A percentile compares a stretch with the other conserved stretches of the same genome.
Evolutionary conservation across 2,329 filamentous ascomycete species (phyloP).

Genomic region (Pseudogymnoascus sp.): DNA sequence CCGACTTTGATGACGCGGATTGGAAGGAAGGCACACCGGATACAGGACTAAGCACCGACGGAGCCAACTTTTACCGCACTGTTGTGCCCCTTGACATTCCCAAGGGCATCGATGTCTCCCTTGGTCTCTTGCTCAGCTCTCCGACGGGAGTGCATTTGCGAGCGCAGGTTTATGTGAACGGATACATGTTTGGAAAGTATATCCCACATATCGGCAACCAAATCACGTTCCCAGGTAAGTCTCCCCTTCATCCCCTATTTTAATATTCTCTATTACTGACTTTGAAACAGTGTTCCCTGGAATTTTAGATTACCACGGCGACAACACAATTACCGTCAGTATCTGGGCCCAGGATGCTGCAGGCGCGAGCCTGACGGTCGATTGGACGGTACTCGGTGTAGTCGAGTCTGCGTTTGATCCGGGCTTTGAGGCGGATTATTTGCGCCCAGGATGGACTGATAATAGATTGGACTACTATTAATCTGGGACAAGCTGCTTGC

Average conservation of each 20-base stretch:
- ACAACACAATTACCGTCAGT: conserved; percentile 50
- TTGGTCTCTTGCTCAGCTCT: conserved; percentile 47
- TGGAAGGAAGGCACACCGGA: conserved; percentile 33
- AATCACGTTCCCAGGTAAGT: conserved; percentile 42
- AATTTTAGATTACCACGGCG: conserved; percentile 48
- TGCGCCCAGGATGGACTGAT: conserved; percentile 45
- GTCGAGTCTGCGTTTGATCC: conserved; percentile 46
- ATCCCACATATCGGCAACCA: conserved; percentile 56
- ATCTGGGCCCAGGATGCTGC: conserved; percentile 44
- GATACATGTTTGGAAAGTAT: conserved; percentile 56
- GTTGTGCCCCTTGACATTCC: conserved; percentile 44
- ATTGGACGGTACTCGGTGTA: conserved; percentile 47
- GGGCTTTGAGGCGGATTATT: conserved; percentile 39
- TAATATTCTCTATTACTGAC: background rate
- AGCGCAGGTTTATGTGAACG: conserved; percentile 55
- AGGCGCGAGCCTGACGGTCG: conserved; percentile 28
- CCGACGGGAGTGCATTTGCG: conserved; percentile 39
- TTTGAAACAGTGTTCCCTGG: conserved; percentile 44
- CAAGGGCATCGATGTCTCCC: conserved; percentile 44
- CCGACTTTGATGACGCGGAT: conserved; percentile 42
- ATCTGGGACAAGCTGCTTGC: background rate
- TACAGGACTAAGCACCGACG: conserved; percentile 40
- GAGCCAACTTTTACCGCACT: conserved; percentile 50
- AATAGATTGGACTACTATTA: conserved; percentile 1
- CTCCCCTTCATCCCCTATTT: background rate